Conservation (phyloP, 2,329 filamentous ascomycete genomes). For the Colletotrichum spinosum region DNA sequence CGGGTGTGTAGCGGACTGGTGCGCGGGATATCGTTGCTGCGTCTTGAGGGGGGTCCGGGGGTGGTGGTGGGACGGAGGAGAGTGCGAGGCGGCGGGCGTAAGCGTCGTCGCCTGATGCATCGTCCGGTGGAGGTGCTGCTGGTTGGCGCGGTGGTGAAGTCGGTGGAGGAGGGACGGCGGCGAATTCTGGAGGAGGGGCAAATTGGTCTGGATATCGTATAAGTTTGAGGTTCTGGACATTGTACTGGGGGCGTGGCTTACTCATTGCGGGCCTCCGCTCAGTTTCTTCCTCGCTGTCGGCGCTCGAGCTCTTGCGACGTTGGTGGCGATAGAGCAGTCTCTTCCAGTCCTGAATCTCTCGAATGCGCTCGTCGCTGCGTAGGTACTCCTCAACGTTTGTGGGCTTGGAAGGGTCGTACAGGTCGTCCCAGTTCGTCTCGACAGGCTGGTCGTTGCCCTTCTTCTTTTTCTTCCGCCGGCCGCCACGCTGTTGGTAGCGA, state of each 20-base stretch:
- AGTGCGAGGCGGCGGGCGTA: conserved; percentile 73
- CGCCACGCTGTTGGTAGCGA: conserved; percentile 79
- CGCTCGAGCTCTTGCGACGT: conserved; percentile 55
- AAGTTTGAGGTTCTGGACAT: conserved; percentile 27
- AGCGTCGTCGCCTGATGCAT: conserved; percentile 76
- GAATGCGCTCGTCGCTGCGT: conserved; percentile 83
- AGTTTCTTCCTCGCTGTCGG: conserved; percentile 58
- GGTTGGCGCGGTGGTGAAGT: conserved; percentile 57
- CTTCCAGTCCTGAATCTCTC: conserved; percentile 88
- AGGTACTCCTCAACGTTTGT: conserved; percentile 89
- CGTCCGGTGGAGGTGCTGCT: conserved; percentile 61
- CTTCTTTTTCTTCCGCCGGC: conserved; percentile 82
- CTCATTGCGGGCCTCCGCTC: conserved; percentile 43
- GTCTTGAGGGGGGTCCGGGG: conserved; percentile 47
- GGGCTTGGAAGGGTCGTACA: conserved; percentile 86
- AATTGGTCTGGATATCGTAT: conserved; percentile 62
- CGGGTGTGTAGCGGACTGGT: conserved; percentile 76
- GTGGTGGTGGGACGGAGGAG: conserved; percentile 52
- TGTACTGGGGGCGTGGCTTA: conserved; percentile 13
- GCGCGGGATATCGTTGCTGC: conserved; percentile 79
- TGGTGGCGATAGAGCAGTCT: conserved; percentile 80
- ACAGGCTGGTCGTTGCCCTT: conserved; percentile 66
- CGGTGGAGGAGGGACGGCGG: conserved; percentile 67
- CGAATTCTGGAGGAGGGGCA: conserved; percentile 68
- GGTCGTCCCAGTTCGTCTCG: conserved; percentile 88